phyloP scores from a whole-genome alignment of 169 alveolate species.

The Neospora caninum region DNA sequence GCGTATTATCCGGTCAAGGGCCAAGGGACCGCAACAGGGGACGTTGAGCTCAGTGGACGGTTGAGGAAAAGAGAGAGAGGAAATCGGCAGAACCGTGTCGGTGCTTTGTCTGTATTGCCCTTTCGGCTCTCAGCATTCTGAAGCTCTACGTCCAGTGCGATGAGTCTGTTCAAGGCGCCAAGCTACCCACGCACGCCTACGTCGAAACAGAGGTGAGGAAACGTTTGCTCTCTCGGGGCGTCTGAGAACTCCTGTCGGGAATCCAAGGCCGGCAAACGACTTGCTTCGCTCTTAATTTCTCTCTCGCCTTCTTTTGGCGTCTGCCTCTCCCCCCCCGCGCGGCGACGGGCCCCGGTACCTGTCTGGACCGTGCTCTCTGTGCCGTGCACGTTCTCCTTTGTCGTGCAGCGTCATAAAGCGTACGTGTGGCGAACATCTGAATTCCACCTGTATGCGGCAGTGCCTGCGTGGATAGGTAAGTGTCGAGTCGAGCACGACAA shows the following conservation, averaged over 20 bases:
- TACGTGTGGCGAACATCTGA: conserved; percentile 68
- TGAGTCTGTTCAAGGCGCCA: conserved; percentile 46
- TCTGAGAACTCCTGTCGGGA: background rate
- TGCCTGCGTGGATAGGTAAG: conserved; percentile 68
- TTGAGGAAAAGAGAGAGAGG: background rate
- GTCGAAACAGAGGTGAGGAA: conserved; percentile 59
- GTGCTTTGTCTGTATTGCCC: background rate
- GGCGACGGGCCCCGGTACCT: no score
- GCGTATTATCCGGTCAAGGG: no score
- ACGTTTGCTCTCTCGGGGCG: background rate
- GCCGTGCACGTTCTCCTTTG: background rate
- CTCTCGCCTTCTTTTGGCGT: no score
- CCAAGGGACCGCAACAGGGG: no score
- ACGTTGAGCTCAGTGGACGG: background rate
- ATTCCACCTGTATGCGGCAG: conserved; percentile 59
- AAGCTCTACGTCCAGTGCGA: conserved; percentile 31
- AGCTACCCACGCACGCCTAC: conserved; percentile 61
- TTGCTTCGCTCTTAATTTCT: no score
- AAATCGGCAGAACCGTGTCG: background rate
- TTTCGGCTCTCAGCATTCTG: background rate
- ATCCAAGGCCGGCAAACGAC: no score
- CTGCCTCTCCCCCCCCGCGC: no score
- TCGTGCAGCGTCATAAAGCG: conserved; percentile 52
- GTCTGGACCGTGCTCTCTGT: no score
- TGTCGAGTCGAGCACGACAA: background rate